Evolutionary conservation across 257 asterid species (phyloP), one percentile per base, ranked within the genome.

Genomic region (Sherardia arvensis): DNA sequence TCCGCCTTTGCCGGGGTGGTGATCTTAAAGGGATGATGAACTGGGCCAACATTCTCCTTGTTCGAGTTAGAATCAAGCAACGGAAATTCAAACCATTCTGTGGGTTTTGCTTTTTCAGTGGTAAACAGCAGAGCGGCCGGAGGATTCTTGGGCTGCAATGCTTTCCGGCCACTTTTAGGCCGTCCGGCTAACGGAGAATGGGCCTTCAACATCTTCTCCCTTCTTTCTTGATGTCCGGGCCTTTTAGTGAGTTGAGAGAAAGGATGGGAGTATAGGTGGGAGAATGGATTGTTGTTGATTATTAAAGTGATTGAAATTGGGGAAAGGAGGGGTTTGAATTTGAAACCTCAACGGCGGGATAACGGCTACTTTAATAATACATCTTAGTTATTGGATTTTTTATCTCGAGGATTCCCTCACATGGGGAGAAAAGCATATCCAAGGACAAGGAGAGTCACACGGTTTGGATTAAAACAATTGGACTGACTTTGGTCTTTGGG

Each of bases 131-230:
- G 69, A 32, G 68, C 55, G 5, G 70, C 64, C 47, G 66, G 63
- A 34, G 68, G 56, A 54, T 86, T 84, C 74, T 62, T 84, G 63
- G 77, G 85, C 63, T 75, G 84, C 28, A 86, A 81, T 0, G 91
- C 81, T 59, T 70, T 79, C 67, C 84, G 87, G 75, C 17, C 51
- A 21, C 54, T 36, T 54, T 64, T 73, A 21, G 60, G 59, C 45
- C 54, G 25, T 32, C 40, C 57, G 62, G 73, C 62, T n/a, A 43
- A 7, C 8, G 73, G 70, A 57, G 69, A 73, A 29, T 66, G 68
- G 55, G 59, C 63, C 62, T 65, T 63, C 58, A 59, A 8, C 71
- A 71, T 71, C 20, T n/a, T 66, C 62, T 12, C 29, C 26, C 22
- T 8, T 18, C 54, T 40, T 7, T 28, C 11, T 6, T 43, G 14